A percentile compares a stretch with the other conserved stretches of the same genome.
Evolutionary conservation across 768 basidiomycete genomes (phyloP).

Genomic region (Kwoniella shandongensis): DNA sequence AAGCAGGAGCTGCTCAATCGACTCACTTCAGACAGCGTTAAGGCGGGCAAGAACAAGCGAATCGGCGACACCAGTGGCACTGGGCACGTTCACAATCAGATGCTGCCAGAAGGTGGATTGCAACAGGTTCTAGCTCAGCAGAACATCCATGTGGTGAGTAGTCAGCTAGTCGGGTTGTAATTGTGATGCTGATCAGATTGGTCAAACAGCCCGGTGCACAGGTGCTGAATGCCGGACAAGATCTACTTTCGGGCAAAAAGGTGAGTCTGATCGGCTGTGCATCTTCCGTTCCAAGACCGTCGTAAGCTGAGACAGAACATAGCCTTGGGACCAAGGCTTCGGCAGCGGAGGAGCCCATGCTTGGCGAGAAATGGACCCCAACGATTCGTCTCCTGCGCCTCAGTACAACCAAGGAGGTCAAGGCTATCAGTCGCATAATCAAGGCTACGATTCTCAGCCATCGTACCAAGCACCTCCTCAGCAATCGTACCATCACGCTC

Average conservation of each 20-base stretch:
- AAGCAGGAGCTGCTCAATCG: conserved; percentile 45
- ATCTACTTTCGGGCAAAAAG: conserved; percentile 47
- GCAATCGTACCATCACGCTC: conserved; percentile 10
- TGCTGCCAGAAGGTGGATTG: conserved; percentile 46
- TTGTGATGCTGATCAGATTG: conserved; percentile 6
- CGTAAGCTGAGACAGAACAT: background rate
- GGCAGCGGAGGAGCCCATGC: conserved; percentile 49
- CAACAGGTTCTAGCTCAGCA: conserved; percentile 49
- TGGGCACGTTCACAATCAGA: conserved; percentile 46
- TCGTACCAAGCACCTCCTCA: conserved; percentile 10
- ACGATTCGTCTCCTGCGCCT: conserved; percentile 1
- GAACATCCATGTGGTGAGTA: conserved; percentile 50
- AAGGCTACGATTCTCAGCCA: background rate
- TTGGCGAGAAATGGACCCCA: conserved; percentile 47
- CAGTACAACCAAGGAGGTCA: background rate
- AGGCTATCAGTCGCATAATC: too few relatives aligned
- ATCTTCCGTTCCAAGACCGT: background rate
- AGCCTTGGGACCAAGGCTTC: conserved; percentile 53
- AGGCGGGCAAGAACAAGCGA: conserved; percentile 43
- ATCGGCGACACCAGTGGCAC: conserved; percentile 42
- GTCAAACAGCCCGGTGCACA: conserved; percentile 43
- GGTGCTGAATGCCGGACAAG: conserved; percentile 51
- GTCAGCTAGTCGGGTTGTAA: background rate
- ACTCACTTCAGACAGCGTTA: conserved; percentile 43
- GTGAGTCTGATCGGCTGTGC: conserved; percentile 17